Percentiles rank a stretch among this genome's conserved stretches.
Evolutionary conservation across 495 filamentous ascomycete species (phyloP).

Genomic region (Hyphodiscus hymeniophilus): DNA sequence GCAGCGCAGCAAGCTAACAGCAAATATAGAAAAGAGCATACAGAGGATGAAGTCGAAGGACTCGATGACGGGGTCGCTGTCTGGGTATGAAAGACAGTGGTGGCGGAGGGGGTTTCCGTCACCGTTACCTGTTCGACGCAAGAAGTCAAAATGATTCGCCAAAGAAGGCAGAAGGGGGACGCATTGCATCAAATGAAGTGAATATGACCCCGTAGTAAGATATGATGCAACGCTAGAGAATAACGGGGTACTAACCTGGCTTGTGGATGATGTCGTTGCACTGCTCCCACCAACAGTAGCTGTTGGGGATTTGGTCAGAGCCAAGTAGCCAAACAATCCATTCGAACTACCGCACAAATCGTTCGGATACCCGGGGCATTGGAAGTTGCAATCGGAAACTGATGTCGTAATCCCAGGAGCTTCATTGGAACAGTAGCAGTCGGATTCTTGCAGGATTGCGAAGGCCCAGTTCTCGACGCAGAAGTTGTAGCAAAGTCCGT

Average conservation of each 20-base stretch:
- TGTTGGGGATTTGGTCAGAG: slow-evolving; percentile 33
- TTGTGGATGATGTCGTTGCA: slow-evolving; percentile 6
- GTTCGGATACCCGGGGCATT: slow-evolving; percentile 58
- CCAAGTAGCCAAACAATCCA: slow-evolving; percentile 54
- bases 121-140: slow-evolving; percentile 24
- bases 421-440: slow-evolving; percentile 74
- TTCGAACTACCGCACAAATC: slow-evolving; percentile 55
- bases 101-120: slow-evolving; percentile 19
- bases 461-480: slow-evolving; percentile 56
- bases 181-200: neutral
- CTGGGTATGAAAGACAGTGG: slow-evolving; percentile 7
- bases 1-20: neutral
- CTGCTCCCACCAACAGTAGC: slow-evolving; percentile 35
- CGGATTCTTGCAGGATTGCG: slow-evolving; percentile 52
- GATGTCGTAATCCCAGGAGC: slow-evolving; percentile 37
- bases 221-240: neutral
- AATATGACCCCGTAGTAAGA: neutral
- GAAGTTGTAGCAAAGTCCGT: slow-evolving; percentile 48
- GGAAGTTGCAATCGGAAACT: slow-evolving; percentile 40
- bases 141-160: slow-evolving; percentile 22
- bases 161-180: slow-evolving; percentile 9
- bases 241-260: slow-evolving; percentile 13
- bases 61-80: neutral
- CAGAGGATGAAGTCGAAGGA: slow-evolving; percentile 18
- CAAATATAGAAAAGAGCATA: slow-evolving; percentile 12